Conservation (phyloP, 495 filamentous ascomycete species). For the Tricharina praecox region DNA sequence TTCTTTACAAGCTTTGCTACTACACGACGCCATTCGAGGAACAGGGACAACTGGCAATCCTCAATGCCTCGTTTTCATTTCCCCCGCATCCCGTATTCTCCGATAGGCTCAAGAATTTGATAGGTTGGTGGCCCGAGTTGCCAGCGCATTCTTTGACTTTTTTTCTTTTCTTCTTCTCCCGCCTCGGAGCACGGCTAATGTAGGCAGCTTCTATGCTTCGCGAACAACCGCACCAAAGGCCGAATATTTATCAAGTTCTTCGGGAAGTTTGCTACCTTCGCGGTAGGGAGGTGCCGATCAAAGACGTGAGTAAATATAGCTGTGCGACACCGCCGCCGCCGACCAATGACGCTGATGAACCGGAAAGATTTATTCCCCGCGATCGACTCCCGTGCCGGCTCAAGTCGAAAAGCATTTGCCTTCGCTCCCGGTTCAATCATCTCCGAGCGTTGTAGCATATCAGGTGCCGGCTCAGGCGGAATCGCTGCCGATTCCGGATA, state of each 20-base stretch:
- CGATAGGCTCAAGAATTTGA: constrained; percentile 74
- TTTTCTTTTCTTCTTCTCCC: constrained; percentile 27
- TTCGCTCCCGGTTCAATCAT: constrained; percentile 18
- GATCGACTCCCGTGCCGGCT: neutral
- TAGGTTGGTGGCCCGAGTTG: constrained; percentile 47
- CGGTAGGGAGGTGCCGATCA: constrained; percentile 71
- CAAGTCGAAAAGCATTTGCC: constrained; percentile 14
- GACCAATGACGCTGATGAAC: too few relatives aligned
- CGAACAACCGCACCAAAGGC: constrained; percentile 63
- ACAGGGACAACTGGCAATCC: constrained; percentile 90
- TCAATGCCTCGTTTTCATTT: constrained; percentile 90
- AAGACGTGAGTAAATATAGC: constrained; percentile 49
- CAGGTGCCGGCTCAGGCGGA: constrained; percentile 51
- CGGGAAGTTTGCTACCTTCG: constrained; percentile 76
- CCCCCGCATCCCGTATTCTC: constrained; percentile 78
- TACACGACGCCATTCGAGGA: constrained; percentile 99
- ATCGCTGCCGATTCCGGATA: constrained; percentile 64
- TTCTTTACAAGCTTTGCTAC: constrained; percentile 96
- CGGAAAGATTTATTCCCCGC: too few relatives aligned
- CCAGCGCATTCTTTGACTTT: neutral
- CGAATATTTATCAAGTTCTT: constrained; percentile 87
- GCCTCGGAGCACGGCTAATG: constrained; percentile 15
- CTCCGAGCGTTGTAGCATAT: constrained; percentile 30
- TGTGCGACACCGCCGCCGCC: too few relatives aligned
- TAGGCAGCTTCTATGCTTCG: constrained; percentile 68